Conservation (phyloP, 352 stramenopile genomes). For the Phytopythium chamaehyphon region DNA sequence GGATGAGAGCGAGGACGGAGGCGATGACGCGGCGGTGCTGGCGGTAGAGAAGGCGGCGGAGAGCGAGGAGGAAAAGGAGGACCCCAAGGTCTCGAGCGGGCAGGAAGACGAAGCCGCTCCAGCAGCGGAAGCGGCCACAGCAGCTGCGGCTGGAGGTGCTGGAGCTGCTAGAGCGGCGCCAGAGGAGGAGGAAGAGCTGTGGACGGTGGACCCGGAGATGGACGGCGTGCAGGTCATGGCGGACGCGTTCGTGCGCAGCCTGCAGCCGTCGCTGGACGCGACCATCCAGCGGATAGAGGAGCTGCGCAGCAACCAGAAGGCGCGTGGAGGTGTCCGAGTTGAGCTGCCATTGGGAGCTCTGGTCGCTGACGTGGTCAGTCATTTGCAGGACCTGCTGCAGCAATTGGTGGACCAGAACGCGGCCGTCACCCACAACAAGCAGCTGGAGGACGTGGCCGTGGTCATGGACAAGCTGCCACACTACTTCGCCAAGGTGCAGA, state of each 20-base stretch:
- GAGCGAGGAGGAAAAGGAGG: constrained; percentile 7
- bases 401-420: constrained; percentile 45
- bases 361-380: not conserved
- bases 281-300: constrained; percentile 73
- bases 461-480: constrained; percentile 71
- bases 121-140: not conserved
- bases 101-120: not conserved
- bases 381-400: constrained; percentile 42
- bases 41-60: constrained; percentile 20
- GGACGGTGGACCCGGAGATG: constrained; percentile 33
- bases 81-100: not conserved
- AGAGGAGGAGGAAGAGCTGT: constrained; percentile 21
- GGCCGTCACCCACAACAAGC: constrained; percentile 42
- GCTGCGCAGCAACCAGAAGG: constrained; percentile 42
- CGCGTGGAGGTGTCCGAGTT: not conserved
- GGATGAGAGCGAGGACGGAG: constrained; percentile 40
- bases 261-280: constrained; percentile 58
- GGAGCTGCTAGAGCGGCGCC: not conserved
- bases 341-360: not conserved
- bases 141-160: too few relatives aligned
- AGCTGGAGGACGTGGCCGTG: constrained; percentile 55
- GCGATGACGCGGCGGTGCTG: constrained; percentile 18
- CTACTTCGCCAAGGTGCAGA: constrained; percentile 61
- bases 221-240: constrained; percentile 55
- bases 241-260: constrained; percentile 38